Conservation (phyloP, 2,329 filamentous ascomycete species). For the Nemania serpens region DNA sequence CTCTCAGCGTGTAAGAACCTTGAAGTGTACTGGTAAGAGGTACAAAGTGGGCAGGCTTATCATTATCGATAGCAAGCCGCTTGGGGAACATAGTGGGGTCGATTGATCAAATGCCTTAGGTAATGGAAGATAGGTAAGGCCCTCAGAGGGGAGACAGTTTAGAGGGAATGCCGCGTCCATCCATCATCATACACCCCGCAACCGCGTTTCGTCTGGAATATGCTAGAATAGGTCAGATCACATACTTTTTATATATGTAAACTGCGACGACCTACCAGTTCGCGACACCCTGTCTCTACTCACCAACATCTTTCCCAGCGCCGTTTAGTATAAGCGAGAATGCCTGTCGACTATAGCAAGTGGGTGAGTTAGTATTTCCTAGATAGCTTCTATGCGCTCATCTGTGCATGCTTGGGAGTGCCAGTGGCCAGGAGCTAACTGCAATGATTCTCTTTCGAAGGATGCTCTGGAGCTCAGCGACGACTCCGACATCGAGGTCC, state of each 20-base stretch:
- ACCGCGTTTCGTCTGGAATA: slow-evolving; percentile 6
- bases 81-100: neutral
- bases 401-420: too few relatives aligned
- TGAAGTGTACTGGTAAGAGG: too few relatives aligned
- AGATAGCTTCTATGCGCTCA: too few relatives aligned
- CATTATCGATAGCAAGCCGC: neutral
- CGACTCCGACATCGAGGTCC: slow-evolving; percentile 96
- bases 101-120: neutral
- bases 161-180: neutral
- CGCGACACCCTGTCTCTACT: neutral
- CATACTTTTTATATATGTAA: neutral
- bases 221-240: slow-evolving; percentile 12
- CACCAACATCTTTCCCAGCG: too few relatives aligned
- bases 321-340: slow-evolving; percentile 37
- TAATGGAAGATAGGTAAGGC: too few relatives aligned
- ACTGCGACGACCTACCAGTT: neutral
- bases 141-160: too few relatives aligned
- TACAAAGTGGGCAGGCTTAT: too few relatives aligned
- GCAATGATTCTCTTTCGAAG: slow-evolving; percentile 46
- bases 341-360: slow-evolving; percentile 68
- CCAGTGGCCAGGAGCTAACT: slow-evolving; percentile 8
- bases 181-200: slow-evolving; percentile 3
- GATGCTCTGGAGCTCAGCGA: slow-evolving; percentile 95
- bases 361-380: slow-evolving; percentile 54
- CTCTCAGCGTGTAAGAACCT: too few relatives aligned